Base-by-base conservation (phyloP, 768 basidiomycete genomes). In the Tylopilus balloui region DNA sequence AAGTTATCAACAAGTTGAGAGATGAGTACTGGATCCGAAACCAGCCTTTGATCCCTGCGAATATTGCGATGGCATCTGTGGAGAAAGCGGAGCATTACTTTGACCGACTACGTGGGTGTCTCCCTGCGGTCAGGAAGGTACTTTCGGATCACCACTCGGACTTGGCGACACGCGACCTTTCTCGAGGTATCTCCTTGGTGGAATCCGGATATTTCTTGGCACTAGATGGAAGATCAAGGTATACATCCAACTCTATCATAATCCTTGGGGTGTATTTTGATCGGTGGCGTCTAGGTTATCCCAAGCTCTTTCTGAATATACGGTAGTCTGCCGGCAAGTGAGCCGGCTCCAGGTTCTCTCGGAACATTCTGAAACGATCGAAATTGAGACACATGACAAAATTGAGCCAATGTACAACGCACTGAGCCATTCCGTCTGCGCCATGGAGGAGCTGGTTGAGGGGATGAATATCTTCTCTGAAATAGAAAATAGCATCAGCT, bases 81-180 rank as follows among this genome's bases (percentile, higher is more conserved):
- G 60, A 66, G n/a, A 80, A 74, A 60, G 69, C 71, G 34, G 86
- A 92, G 53, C 53, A 62, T 11, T 89, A 90, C 65, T 82, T 88
- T 55, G 64, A 76, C 44, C 79, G 83, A 21, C 69, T 94, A 9
- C 74, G 77, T 27, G 77, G 77, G 8, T 68, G 78, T 38, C 76
- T 98, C 46, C 85, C 89, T 5, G 71, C 72, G 6, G 71, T 97
- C 24, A 75, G 89, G 38, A 70, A 71, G 6, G 73, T 78, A 2
- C 70, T 92, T 21, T 71, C 78, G 7, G 65, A 74, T 39, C 95
- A 97, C 65, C 88, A 93, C 62, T 63, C 75, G 1, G 96, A 98
- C 61, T 59, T 98, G 40, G 77, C 80, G 10, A 92, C 90, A n/a
- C 84, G 87, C 13, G 95, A 98, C 51, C 72, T 97, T 15, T 85